Evolutionary conservation across 352 stramenopile species (phyloP).

Genomic region (Pythium utonaiense): DNA sequence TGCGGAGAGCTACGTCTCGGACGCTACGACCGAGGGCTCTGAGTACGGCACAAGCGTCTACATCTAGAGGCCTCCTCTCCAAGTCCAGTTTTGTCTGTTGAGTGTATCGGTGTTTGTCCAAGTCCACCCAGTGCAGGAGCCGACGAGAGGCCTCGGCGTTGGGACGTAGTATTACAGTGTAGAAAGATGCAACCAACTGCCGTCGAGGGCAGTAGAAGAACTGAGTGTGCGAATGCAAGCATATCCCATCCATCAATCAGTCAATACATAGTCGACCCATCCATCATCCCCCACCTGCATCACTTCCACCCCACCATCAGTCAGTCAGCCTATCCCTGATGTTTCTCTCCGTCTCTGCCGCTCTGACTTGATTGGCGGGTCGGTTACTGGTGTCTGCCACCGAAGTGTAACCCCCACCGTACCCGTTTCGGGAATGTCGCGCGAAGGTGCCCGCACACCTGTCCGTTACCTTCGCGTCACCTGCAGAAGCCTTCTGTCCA

Average conservation of each 20-base stretch:
- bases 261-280: background rate
- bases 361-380: slow-evolving; percentile 1
- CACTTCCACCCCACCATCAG: background rate
- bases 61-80: slow-evolving; percentile 12
- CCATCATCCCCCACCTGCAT: background rate
- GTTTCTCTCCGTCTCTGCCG: background rate
- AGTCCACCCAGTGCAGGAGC: slow-evolving; percentile 1
- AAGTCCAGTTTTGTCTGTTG: slow-evolving; percentile 1
- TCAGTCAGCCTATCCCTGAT: too few species aligned
- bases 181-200: background rate
- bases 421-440: slow-evolving; percentile 7
- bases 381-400: too few species aligned
- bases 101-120: slow-evolving; percentile 4
- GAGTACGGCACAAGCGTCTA: slow-evolving; percentile 23
- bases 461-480: slow-evolving; percentile 21
- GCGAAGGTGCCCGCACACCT: slow-evolving; percentile 9
- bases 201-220: background rate
- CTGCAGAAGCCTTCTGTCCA: background rate
- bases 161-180: background rate
- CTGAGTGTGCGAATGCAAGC: slow-evolving; percentile 1
- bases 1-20: slow-evolving; percentile 18
- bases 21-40: slow-evolving; percentile 15
- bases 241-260: background rate
- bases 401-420: too few species aligned
- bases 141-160: background rate